phyloP scores from a whole-genome alignment of 148 eudicot species.

The Vaccinium corymbosum region DNA sequence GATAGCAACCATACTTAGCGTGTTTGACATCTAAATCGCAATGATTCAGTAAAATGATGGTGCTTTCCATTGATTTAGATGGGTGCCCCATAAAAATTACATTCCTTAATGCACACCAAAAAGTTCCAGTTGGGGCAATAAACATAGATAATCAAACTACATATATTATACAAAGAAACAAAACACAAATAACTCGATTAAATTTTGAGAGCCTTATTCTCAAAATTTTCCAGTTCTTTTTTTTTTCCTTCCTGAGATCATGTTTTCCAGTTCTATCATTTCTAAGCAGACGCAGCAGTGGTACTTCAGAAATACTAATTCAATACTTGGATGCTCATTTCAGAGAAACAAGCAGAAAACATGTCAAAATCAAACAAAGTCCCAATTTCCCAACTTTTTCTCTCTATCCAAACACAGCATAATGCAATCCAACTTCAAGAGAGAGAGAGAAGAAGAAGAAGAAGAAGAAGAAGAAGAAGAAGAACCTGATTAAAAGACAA shows the following conservation, averaged over 20 bases:
- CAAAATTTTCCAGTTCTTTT: not conserved
- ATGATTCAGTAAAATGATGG: not conserved
- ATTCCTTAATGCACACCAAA: not conserved
- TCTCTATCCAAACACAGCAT: not conserved
- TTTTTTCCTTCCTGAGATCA: too few species aligned
- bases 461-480: not conserved
- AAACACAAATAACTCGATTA: not conserved
- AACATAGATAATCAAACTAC: not conserved
- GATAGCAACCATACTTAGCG: not conserved
- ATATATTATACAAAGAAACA: not conserved
- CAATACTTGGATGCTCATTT: not conserved
- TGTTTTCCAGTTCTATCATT: not conserved
- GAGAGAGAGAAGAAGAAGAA: not conserved
- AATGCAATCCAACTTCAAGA: not conserved
- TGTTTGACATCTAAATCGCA: not conserved
- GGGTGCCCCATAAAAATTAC: not conserved
- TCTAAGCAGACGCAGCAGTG: not conserved
- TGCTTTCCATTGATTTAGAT: too few species aligned
- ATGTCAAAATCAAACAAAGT: not conserved
- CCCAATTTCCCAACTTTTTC: not conserved
- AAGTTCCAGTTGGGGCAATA: not conserved
- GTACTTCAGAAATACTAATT: not conserved
- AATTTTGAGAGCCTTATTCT: not conserved
- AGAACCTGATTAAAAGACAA: slow-evolving; percentile 72
- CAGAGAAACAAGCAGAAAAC: not conserved